Conservation (phyloP, 805 yeast species). For the Pichia sporocuriosa region DNA sequence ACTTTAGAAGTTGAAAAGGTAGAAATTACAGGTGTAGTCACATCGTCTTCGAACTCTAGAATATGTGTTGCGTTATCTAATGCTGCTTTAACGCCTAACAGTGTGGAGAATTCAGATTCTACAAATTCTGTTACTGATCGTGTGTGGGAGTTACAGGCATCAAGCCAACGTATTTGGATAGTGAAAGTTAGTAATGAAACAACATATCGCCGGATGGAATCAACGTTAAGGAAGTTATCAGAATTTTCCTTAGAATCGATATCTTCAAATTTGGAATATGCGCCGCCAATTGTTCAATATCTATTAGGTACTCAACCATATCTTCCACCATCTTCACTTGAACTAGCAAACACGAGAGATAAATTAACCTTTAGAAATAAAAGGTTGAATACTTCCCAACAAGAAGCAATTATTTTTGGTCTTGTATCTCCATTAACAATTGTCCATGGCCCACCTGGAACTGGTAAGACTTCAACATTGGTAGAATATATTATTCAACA, state of each 20-base stretch:
- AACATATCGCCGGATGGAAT: conserved; percentile 73
- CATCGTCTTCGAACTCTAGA: conserved; percentile 39
- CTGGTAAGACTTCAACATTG: conserved; percentile 79
- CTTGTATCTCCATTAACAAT: conserved; percentile 48
- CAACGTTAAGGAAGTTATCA: conserved; percentile 59
- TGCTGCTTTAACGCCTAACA: neutral
- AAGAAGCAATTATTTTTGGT: conserved; percentile 62
- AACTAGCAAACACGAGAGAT: neutral
- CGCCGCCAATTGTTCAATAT: conserved; percentile 33
- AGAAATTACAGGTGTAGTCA: conserved; percentile 58
- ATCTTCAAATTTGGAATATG: conserved; percentile 18
- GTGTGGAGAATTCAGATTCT: neutral
- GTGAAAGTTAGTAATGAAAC: conserved; percentile 61
- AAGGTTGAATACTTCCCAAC: conserved; percentile 62
- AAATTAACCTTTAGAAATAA: conserved; percentile 33
- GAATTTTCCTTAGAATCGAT: conserved; percentile 35
- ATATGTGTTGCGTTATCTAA: conserved; percentile 50
- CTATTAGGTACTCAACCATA: conserved; percentile 40
- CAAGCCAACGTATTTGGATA: conserved; percentile 45
- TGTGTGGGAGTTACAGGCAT: conserved; percentile 6
- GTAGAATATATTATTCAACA: conserved; percentile 77
- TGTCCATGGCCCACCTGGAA: conserved; percentile 79
- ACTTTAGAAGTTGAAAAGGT: conserved; percentile 20
- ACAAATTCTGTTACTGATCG: neutral
- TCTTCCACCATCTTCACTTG: conserved; percentile 19